Base-by-base conservation (phyloP, 2,329 filamentous ascomycete genomes). In the Mycosphaerella sp. region DNA sequence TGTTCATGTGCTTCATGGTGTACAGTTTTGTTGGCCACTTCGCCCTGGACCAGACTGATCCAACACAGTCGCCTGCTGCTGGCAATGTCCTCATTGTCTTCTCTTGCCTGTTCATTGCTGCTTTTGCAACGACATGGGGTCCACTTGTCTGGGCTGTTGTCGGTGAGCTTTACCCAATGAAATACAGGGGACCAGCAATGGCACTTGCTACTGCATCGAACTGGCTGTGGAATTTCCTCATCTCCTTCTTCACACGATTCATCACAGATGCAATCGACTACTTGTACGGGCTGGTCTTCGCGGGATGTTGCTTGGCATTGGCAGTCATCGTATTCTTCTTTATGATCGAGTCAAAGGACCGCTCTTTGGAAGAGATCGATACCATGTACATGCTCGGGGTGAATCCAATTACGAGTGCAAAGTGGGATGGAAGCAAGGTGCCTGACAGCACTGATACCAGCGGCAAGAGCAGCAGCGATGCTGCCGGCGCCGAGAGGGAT, bases 1-100 rank as follows among this genome's bases (percentile, higher is more conserved):
- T 65, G 52, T 64, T 66, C 55, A 62, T 67, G 57, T 68, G 88
- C 68, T 89, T 89, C 69, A 69, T 86, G 62, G 74, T 87, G 53
- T 77, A 83, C 54, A 59, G 66, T 5, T 64, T 63, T 16, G 63
- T 68, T 14, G 63, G 64, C 36, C 54, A 62, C 42, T 66, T 61
- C 41, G 47, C 55, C n/a, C 57, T 65, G 16, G 53, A 60, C 49
- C 50, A 59, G 3, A 44, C 32, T 3, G 39, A 41, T 10, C 56
- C 56, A 8, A 18, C 52, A 10, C 63, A 61, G 36, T 61, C 60
- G 12, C 59, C 60, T 4, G 55, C 56, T 9, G 59, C 65, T 13
- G 64, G 64, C 30, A 66, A 61, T 49, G 59, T 65, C 32, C 59
- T 69, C 36, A 68, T 69, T 43, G 64, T 68, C 41, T 69, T 68